Conservation (phyloP, 768 basidiomycete species). For the Rhodosporidiobolus sp. region DNA sequence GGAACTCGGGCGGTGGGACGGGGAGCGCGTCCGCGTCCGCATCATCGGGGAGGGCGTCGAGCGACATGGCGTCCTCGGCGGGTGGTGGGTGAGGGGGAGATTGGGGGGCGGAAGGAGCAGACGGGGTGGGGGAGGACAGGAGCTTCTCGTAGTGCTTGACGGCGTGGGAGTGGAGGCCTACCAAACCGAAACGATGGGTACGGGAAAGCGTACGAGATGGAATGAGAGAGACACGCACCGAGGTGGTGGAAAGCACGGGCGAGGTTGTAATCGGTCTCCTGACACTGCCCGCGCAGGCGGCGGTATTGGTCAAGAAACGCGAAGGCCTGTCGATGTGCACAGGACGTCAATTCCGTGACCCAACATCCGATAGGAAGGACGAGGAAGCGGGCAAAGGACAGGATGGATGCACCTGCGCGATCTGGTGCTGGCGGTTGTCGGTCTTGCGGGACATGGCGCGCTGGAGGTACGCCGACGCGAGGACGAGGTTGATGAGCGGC, state of each 20-base stretch:
- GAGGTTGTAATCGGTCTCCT: slow-evolving; percentile 91
- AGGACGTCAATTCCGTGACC: not conserved
- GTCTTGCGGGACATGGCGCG: slow-evolving; percentile 89
- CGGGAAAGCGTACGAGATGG: not conserved
- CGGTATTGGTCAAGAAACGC: slow-evolving; percentile 82
- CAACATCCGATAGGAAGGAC: not conserved
- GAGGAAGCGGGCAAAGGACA: not conserved
- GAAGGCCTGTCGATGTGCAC: slow-evolving; percentile 58
- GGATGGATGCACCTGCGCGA: slow-evolving; percentile 60
- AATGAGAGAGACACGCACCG: slow-evolving; percentile 54
- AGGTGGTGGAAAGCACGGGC: slow-evolving; percentile 87
- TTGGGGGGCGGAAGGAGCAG: not conserved
- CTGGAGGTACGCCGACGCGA: slow-evolving; percentile 81
- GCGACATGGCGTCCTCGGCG: slow-evolving; percentile 4
- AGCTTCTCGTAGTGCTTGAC: slow-evolving; percentile 71
- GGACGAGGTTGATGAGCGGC: slow-evolving; percentile 75
- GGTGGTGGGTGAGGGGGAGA: no score
- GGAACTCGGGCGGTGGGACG: no score
- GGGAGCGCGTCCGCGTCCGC: no score
- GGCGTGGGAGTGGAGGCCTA: slow-evolving; percentile 78
- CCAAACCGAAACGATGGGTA: slow-evolving; percentile 6
- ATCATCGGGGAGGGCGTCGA: slow-evolving; percentile 8
- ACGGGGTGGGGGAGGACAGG: slow-evolving; percentile 2
- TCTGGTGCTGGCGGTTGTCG: slow-evolving; percentile 86
- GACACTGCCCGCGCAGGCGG: slow-evolving; percentile 56